Conservation (phyloP, 2,329 filamentous ascomycete species). For the Xylariaceae sp. region DNA sequence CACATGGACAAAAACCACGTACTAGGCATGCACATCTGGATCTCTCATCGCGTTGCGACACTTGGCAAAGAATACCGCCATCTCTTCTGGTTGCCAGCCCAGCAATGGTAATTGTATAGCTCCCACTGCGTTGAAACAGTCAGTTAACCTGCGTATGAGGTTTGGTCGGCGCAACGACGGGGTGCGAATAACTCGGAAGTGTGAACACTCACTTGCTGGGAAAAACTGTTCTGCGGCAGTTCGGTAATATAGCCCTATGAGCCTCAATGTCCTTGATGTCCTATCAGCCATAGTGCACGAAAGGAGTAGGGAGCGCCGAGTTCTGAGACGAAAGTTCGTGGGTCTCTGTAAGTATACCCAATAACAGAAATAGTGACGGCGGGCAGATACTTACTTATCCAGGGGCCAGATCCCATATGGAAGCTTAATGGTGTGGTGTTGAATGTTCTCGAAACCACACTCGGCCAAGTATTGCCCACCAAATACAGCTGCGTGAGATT, state of each 20-base stretch:
- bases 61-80: conserved; percentile 38
- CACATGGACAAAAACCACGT: conserved; percentile 8
- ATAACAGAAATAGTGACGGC: not conserved
- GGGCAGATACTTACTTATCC: conserved; percentile 36
- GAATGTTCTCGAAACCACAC: conserved; percentile 37
- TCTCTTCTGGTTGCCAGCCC: conserved; percentile 44
- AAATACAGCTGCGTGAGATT: conserved; percentile 47
- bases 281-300: not conserved
- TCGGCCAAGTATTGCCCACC: conserved; percentile 45
- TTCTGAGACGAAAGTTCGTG: not conserved
- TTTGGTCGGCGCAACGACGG: not conserved
- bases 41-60: conserved; percentile 40
- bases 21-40: conserved; percentile 40
- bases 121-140: conserved; percentile 38
- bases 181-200: not conserved
- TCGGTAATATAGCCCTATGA: conserved; percentile 51
- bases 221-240: conserved; percentile 51
- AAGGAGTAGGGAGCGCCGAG: not conserved
- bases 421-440: conserved; percentile 32
- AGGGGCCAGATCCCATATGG: conserved; percentile 40
- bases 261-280: conserved; percentile 43
- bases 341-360: not conserved
- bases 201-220: conserved; percentile 43
- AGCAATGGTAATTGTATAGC: conserved; percentile 48
- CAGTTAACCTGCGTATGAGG: not conserved